Evolutionary conservation across 2,329 filamentous ascomycete species (phyloP), one percentile per base, ranked within the genome.

Genomic region (Harringtonia aguacate): DNA sequence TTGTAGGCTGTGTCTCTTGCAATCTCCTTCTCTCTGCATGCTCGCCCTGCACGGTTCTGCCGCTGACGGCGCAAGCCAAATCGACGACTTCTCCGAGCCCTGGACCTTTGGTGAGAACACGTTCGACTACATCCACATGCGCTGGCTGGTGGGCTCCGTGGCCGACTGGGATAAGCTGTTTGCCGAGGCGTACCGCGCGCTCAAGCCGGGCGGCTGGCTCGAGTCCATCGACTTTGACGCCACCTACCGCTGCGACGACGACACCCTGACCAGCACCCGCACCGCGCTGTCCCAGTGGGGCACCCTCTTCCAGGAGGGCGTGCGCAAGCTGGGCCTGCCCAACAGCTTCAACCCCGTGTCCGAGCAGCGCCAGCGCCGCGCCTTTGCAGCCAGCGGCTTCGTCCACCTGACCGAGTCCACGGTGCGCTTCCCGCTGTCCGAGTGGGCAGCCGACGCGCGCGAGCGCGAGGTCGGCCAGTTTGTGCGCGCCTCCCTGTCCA

Each of bases 381-480:
- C 52, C 6, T 73, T 79, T 58, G 63, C 68, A 53, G 67, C 71
- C 31, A 67, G 72, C 1, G 77, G 77, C 0, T 80, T 77, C 46
- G 64, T 70, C 3, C 72, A 79, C 44, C 67, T 80, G 14, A 61
- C 71, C 37, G 68, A 75, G 50, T 63, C 8, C 22, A 14, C 6
- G 15, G 9, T 21, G 17, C 18, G 42, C 37, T 35, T 58, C 17
- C 56, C 58, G 0, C 45, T 57, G 3, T 59, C 58, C 0, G 43
- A 49, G 1, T 66, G 64, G 64, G 56, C 60, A 2, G 55, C 56
- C 8, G 58, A 64, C 38, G 51, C 51, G 10, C 48, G 54, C n/a
- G 24, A 52, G 36, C 55, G 50, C 48, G 50, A 56, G 47, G 48
- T 52, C 29, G 60, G 61, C 10, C 36, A 38, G 35, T 53, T 52